phyloP scores from a whole-genome alignment of 306 rosid genomes.

The Gastrolobium villosum region DNA sequence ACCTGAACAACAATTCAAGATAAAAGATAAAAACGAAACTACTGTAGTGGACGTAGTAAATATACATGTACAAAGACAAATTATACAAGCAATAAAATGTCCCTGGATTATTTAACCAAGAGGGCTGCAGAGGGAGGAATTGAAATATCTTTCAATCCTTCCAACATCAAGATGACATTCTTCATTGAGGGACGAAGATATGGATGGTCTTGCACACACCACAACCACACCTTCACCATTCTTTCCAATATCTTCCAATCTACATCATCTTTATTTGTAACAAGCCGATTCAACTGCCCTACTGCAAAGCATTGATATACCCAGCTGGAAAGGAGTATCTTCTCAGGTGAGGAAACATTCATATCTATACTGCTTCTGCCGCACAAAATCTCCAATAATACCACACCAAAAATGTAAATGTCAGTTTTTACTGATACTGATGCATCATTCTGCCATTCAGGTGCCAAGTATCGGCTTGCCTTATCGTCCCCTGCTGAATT shows the following conservation, averaged over 20 bases:
- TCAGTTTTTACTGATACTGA: slow-evolving; percentile 44
- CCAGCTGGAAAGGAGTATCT: slow-evolving; percentile 49
- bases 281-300: slow-evolving; percentile 43
- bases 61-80: neutral
- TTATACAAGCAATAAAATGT: neutral
- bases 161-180: slow-evolving; percentile 53
- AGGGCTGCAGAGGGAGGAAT: slow-evolving; percentile 48
- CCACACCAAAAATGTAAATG: slow-evolving; percentile 47
- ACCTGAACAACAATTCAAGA: neutral
- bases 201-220: slow-evolving; percentile 56
- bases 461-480: slow-evolving; percentile 49
- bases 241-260: slow-evolving; percentile 53
- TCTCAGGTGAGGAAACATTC: slow-evolving; percentile 26
- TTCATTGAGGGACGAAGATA: slow-evolving; percentile 52
- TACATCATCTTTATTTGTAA: slow-evolving; percentile 6
- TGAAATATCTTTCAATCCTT: slow-evolving; percentile 53
- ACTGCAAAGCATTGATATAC: slow-evolving; percentile 47
- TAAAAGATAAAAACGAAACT: slow-evolving; percentile 1
- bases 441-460: slow-evolving; percentile 51
- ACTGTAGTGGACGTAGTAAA: neutral
- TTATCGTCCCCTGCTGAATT: neutral
- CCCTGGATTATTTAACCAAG: neutral
- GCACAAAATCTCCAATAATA: slow-evolving; percentile 51
- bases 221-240: slow-evolving; percentile 58
- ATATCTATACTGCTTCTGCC: slow-evolving; percentile 43